phyloP scores from a whole-genome alignment of 2,329 filamentous ascomycete species.

The Pestalotiopsis fici region DNA sequence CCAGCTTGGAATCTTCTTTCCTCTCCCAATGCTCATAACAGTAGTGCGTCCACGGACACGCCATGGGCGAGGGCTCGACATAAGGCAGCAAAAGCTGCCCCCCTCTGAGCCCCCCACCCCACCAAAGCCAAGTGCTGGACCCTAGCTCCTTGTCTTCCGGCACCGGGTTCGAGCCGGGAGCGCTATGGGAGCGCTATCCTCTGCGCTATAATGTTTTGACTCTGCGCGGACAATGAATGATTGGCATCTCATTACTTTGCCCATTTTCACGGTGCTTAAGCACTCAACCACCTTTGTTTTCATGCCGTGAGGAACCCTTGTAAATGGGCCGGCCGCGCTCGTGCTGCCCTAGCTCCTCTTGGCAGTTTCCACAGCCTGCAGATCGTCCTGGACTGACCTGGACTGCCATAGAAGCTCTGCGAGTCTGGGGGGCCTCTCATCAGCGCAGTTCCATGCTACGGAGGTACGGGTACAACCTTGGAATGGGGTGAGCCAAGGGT shows the following conservation, averaged over 20 bases:
- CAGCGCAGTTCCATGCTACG: background rate
- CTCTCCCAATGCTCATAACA: background rate
- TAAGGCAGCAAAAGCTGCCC: too few species aligned
- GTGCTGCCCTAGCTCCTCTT: background rate
- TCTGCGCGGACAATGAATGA: background rate
- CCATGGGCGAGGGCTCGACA: too few species aligned
- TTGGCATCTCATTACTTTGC: background rate
- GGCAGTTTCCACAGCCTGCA: background rate
- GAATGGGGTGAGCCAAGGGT: background rate
- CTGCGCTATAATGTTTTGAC: background rate
- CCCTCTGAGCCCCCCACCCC: background rate
- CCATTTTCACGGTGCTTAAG: too few species aligned
- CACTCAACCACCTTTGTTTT: background rate
- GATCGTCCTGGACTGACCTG: background rate
- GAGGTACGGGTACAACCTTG: background rate
- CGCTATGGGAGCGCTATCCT: constrained; percentile 1
- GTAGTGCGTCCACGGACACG: background rate
- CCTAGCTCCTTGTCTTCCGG: background rate
- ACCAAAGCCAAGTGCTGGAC: background rate
- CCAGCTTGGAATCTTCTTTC: background rate
- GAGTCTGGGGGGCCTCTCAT: background rate
- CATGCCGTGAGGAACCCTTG: background rate
- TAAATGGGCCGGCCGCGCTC: background rate
- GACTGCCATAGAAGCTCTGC: background rate
- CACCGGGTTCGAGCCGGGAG: constrained; percentile 1